Base-by-base conservation (phyloP, 2,329 filamentous ascomycete species). In the Beauveria sp. region DNA sequence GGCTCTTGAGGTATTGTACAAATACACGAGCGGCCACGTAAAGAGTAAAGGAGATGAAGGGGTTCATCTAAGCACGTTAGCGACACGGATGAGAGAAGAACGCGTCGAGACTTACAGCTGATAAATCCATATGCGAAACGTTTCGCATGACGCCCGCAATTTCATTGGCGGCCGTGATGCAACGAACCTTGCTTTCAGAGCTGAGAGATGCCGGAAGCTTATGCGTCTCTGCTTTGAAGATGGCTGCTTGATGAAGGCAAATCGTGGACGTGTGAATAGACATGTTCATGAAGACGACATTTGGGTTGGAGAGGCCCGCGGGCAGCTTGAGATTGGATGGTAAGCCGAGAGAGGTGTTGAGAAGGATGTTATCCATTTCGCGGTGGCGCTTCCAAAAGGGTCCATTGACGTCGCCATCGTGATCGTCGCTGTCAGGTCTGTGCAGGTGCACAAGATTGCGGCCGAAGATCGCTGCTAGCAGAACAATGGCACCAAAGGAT, bases 11-110 rank as follows among this genome's bases (percentile, higher is more conserved):
- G 69, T 96, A 97, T 72, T 98, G 93, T 8, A 98, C 88, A 70
- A 98, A 98, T 0, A 98, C 93, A 57, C 95, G 85, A 24, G 93
- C 91, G 12, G 93, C 89, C n/a, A 98, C 93, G 69, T 97, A 98
- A 49, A 99, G 83, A 70, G 92, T 96, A 74, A 98, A 98, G 0
- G 91, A 92, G 68, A 96, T 89, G 72, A 97, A 98, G 0, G 93
- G 91, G 67, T 97, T 96, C 85, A 96, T 91, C 91, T 97, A 16
- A 64, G 14, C 1, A 6, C 53, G 57, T 76, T 62, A 73, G 66
- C 46, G n/a, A 46, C 45, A 14, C 51, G 22, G 22, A 45, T 9
- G 26, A 46, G 7, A 22, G 26, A 48, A 55, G 2, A 50, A 26
- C 16, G 14, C 14, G 38, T 38, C 16, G 8, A 12, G 3, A 72